phyloP scores from a whole-genome alignment of 2,329 filamentous ascomycete species.

The Arthroderma sp. region DNA sequence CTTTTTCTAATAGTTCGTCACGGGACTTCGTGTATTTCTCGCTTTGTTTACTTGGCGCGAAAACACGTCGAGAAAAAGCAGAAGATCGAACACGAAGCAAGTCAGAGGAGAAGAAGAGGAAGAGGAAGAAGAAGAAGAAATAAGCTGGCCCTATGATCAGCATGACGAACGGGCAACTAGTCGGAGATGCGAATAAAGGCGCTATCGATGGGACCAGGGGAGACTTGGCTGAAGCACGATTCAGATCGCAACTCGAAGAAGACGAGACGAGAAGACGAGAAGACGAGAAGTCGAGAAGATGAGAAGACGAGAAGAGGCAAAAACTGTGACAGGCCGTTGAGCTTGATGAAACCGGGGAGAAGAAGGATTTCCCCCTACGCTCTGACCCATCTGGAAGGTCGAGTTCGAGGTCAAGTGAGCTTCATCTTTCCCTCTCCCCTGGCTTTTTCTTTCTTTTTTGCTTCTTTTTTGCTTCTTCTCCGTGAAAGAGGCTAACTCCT shows the following conservation, averaged over 20 bases:
- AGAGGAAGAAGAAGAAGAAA: background rate
- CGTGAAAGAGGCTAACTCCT: background rate
- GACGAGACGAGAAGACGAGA: no score
- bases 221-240: no score
- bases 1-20: constrained; percentile 5
- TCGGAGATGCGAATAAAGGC: background rate
- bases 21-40: constrained; percentile 10
- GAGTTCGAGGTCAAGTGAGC: background rate
- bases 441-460: background rate
- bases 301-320: background rate
- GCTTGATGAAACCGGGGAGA: background rate
- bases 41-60: constrained; percentile 11
- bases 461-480: background rate
- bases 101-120: background rate
- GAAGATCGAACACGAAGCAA: background rate
- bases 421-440: background rate
- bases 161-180: background rate
- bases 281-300: no score
- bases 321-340: background rate
- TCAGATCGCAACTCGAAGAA: no score
- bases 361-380: background rate
- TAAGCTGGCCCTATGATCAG: no score
- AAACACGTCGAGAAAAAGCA: background rate
- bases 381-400: background rate
- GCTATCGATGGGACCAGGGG: no score